phyloP scores from a whole-genome alignment of 768 basidiomycete species.

The Aureoboletus auriporus region DNA sequence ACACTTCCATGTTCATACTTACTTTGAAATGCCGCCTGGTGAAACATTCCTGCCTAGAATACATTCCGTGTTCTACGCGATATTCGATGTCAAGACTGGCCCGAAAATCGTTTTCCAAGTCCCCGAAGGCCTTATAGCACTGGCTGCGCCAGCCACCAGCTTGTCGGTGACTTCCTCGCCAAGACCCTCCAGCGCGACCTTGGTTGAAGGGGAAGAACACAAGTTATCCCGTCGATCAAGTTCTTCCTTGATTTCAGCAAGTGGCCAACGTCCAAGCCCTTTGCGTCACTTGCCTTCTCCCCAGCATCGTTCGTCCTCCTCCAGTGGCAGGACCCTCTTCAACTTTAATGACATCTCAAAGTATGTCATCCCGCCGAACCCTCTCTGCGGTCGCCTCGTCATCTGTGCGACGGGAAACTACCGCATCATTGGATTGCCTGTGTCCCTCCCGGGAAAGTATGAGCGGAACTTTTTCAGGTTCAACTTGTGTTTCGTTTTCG shows the following conservation, averaged over 20 bases:
- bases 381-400: constrained; percentile 84
- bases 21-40: constrained; percentile 35
- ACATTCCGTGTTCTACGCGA: constrained; percentile 89
- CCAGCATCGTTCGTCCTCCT: constrained; percentile 45
- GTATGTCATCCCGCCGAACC: constrained; percentile 87
- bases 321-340: constrained; percentile 56
- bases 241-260: constrained; percentile 45
- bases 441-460: constrained; percentile 72
- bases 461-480: constrained; percentile 86
- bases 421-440: constrained; percentile 90
- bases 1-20: not conserved
- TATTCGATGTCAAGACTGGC: constrained; percentile 82
- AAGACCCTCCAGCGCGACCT: constrained; percentile 27
- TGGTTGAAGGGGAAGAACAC: constrained; percentile 32
- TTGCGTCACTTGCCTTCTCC: constrained; percentile 41
- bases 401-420: constrained; percentile 78
- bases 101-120: constrained; percentile 92
- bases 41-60: constrained; percentile 77
- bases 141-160: constrained; percentile 29
- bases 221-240: constrained; percentile 50
- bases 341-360: constrained; percentile 89
- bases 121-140: constrained; percentile 82
- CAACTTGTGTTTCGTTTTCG: constrained; percentile 96
- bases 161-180: constrained; percentile 32
- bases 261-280: constrained; percentile 40